Evolutionary conservation across 306 rosid genomes (phyloP), one percentile per base, ranked within the genome.

Genomic region (Psophocarpus tetragonolobus): DNA sequence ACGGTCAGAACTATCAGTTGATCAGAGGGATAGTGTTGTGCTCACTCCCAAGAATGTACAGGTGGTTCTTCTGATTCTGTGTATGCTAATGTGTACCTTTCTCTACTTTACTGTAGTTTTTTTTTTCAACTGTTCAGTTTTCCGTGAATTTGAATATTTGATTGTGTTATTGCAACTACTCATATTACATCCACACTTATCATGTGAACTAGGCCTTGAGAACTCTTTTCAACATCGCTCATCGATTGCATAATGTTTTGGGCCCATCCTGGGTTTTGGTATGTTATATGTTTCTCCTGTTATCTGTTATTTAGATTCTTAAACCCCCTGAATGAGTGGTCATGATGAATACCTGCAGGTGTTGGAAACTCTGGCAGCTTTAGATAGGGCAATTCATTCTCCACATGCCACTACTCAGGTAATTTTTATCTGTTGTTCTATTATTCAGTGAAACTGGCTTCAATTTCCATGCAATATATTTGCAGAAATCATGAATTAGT

Each of bases 181-280:
- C 58, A 70, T 33, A 38, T 76, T 42, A 58, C 35, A 42, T 71
- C 54, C 32, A 58, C 69, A 60, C 41, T 85, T 51, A 68, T 86
- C 64, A 75, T 78, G 24, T 81, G 42, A 76, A 82, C 82, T 82
- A 94, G 98, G 98, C 98, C 74, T 88, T 94, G 80, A 91, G 98
- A 87, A 94, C 98, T 68, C 94, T 94, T 61, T 94, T 94, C 93
- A 94, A 94, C 87, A 89, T 92, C 79, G 97, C 98, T 74, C 98
- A 94, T 70, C 94, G 98, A 48, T 79, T 94, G 79, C 97, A 90
- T 81, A 94, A 94, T 85, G 95, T 94, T 83, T 77, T 94, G 92
- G 98, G 98, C 15, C 97, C 95, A 67, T 94, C 98, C 13, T 94
- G 98, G 98, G 97, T 94, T 69, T 81, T 94, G 97, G 98, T 94